phyloP scores from a whole-genome alignment of 495 filamentous ascomycete species.

The Podospora pseudopauciseta region DNA sequence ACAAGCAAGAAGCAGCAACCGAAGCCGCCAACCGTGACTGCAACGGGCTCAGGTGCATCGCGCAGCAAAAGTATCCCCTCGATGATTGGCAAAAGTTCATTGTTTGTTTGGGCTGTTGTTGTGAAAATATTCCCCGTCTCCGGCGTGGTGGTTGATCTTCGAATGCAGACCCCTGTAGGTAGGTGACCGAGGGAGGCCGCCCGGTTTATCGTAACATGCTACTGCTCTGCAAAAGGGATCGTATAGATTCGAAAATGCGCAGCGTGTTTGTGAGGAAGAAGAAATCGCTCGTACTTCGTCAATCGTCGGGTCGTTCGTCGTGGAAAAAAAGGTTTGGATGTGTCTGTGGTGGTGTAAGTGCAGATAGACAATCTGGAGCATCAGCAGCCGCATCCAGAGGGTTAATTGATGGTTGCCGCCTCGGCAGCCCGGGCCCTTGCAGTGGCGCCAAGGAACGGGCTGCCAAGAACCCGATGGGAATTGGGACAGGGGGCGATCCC shows the following conservation, averaged over 20 bases:
- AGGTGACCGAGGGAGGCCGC: slow-evolving; percentile 15
- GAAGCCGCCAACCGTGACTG: slow-evolving; percentile 69
- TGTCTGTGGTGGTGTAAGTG: not conserved
- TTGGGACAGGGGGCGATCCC: not conserved
- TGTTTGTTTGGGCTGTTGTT: slow-evolving; percentile 3
- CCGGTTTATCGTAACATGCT: not conserved
- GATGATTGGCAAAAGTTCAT: slow-evolving; percentile 13
- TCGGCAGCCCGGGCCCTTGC: slow-evolving; percentile 1
- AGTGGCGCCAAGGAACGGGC: slow-evolving; percentile 3
- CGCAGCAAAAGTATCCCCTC: slow-evolving; percentile 34
- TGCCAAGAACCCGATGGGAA: not conserved
- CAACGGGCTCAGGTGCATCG: slow-evolving; percentile 62
- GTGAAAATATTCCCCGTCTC: not conserved
- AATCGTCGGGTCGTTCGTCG: not conserved
- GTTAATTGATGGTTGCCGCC: not conserved
- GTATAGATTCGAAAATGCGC: not conserved
- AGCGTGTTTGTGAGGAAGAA: no score
- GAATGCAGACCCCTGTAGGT: slow-evolving; percentile 12
- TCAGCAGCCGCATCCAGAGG: slow-evolving; percentile 1
- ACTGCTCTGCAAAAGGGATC: not conserved
- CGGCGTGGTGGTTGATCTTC: slow-evolving; percentile 6
- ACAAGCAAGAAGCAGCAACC: slow-evolving; percentile 51
- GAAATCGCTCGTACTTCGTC: not conserved
- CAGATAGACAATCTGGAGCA: slow-evolving; percentile 2
- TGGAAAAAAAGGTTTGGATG: not conserved